Conservation (phyloP, 306 rosid species). For the Begonia loranthoides region DNA sequence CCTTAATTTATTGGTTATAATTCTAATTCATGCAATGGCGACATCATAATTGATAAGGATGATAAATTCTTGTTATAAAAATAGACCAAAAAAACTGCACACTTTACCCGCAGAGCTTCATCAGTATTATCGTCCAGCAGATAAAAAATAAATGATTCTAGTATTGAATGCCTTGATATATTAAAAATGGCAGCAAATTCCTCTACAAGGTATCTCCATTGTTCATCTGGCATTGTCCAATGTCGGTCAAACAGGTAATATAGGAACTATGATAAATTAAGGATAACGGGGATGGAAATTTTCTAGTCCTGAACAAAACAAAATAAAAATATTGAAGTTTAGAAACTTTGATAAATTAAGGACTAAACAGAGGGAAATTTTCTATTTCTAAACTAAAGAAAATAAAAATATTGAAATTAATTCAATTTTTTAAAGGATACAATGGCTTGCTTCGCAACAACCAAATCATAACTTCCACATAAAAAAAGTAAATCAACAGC, state of each 20-base stretch:
- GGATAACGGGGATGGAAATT: constrained; percentile 22
- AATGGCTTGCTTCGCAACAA: constrained; percentile 90
- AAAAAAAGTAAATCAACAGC: constrained; percentile 85
- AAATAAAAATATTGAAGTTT: constrained; percentile 4
- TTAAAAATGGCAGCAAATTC: constrained; percentile 79
- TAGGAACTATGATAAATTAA: constrained; percentile 58
- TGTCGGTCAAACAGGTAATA: constrained; percentile 89
- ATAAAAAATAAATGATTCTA: constrained; percentile 70
- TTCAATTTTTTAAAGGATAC: constrained; percentile 50
- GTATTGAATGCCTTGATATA: constrained; percentile 56
- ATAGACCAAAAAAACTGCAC: neutral
- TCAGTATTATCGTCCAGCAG: constrained; percentile 80
- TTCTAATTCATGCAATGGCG: neutral
- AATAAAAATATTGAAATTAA: constrained; percentile 3
- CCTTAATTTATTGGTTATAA: neutral
- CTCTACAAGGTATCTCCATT: constrained; percentile 66
- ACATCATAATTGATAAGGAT: neutral
- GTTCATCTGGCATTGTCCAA: constrained; percentile 75
- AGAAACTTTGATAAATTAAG: constrained; percentile 62
- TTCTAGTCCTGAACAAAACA: constrained; percentile 2
- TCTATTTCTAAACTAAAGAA: constrained; percentile 1
- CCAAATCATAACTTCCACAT: constrained; percentile 68
- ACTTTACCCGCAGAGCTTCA: constrained; percentile 71
- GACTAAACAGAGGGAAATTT: constrained; percentile 17
- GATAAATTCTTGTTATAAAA: no score